Base-by-base conservation (phyloP, 2,329 filamentous ascomycete genomes). In the Sclerotinia subarctica region DNA sequence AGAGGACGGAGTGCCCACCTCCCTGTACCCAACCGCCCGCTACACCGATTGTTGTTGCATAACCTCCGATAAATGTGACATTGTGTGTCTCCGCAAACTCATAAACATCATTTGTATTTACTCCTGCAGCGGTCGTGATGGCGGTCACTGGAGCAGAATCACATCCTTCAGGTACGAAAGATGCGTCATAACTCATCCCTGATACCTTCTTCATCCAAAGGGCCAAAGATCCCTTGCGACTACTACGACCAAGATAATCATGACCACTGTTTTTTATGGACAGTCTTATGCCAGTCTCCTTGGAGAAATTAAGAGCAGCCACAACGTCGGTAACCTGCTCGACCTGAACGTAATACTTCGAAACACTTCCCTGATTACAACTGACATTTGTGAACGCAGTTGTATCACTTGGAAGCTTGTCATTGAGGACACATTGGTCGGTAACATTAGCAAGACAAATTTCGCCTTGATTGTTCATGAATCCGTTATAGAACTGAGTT, bases 1-100 rank as follows among this genome's bases (percentile, higher is more conserved):
- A 81, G 65, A 88, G 72, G 2, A 84, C 84, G 15, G 81, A 83
- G 74, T 88, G 84, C 0, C 86, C 86, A 54, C 84, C 85, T 17
- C 83, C 85, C 52, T 81, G 73, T 15, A 79, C 77, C 72, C 80
- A 83, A 6, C 82, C 81, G 35, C 83, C 84, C 8, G 79, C 78
- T 54, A 85, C 78, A 32, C 85, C 85, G 15, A 88, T 84, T 2
- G 81, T 83, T 70, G 74, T 46, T 42, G 67, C 59, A 57, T 72
- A 72, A 17, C 54, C 72, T 7, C 69, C 66, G 32, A 75, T 68
- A 35, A 74, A 71, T n/a, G 74, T 75, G 7, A 76, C 73, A 26
- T 74, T 77, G 17, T 71, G 65, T 13, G 69, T 68, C 7, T 75
- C 60, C 5, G 76, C 74, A 66, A 76, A 77, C 26, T 70, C 67